phyloP scores from a whole-genome alignment of 345 rosid genomes.

The Stellera chamaejasme region DNA sequence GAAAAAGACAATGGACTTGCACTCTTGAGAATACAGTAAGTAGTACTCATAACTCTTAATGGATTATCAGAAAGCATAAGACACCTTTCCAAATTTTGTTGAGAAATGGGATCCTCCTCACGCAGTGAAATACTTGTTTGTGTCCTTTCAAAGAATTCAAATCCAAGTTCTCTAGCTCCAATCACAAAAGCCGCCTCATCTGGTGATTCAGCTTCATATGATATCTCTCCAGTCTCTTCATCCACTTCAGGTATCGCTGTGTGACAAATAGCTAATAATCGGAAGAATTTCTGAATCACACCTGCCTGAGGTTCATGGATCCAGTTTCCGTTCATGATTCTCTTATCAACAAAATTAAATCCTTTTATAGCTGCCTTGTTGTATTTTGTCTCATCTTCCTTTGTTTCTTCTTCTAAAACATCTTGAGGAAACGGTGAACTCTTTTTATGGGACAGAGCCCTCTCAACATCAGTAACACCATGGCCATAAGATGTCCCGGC shows the following conservation, averaged over 20 bases:
- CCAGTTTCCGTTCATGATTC: slow-evolving; percentile 74
- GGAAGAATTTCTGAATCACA: slow-evolving; percentile 54
- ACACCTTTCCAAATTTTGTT: slow-evolving; percentile 53
- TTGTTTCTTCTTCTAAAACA: slow-evolving; percentile 21
- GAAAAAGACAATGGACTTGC: slow-evolving; percentile 18
- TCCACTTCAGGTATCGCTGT: slow-evolving; percentile 89
- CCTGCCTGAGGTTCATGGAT: slow-evolving; percentile 40
- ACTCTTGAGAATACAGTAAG: slow-evolving; percentile 1
- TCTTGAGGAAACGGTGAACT: slow-evolving; percentile 42
- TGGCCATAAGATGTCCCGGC: slow-evolving; percentile 84
- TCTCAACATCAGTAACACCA: slow-evolving; percentile 86
- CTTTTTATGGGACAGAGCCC: slow-evolving; percentile 63
- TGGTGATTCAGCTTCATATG: slow-evolving; percentile 96
- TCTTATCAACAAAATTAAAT: slow-evolving; percentile 73
- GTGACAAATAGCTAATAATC: slow-evolving; percentile 80
- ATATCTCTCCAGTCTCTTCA: slow-evolving; percentile 54
- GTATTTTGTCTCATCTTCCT: slow-evolving; percentile 19
- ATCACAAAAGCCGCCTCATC: slow-evolving; percentile 96
- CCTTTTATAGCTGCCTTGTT: slow-evolving; percentile 53
- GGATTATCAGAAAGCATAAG: slow-evolving; percentile 4
- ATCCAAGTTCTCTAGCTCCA: slow-evolving; percentile 90
- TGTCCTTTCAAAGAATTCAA: slow-evolving; percentile 73
- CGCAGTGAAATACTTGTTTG: slow-evolving; percentile 60
- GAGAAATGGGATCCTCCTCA: slow-evolving; percentile 55
- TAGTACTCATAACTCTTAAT: background rate